Conservation (phyloP, 1,284 basidiomycete species). For the Gymnopus androsaceus region DNA sequence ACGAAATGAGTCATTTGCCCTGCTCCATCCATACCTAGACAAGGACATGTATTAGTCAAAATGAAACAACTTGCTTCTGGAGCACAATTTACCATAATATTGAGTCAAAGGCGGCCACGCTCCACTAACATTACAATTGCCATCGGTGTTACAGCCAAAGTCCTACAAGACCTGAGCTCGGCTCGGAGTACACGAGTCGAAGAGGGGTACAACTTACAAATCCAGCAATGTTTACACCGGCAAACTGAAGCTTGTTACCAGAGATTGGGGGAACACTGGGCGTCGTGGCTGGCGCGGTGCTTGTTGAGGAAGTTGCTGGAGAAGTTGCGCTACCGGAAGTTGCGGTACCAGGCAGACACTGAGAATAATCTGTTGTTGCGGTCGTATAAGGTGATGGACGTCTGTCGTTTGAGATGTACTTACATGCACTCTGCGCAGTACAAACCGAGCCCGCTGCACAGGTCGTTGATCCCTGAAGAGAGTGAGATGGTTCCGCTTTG, state of each 20-base stretch:
- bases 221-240: conserved; percentile 46
- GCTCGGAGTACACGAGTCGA: no score
- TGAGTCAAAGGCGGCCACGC: conserved; percentile 47
- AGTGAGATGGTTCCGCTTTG: no score
- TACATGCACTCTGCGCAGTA: conserved; percentile 32
- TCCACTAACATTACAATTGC: conserved; percentile 39
- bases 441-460: conserved; percentile 40
- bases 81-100: conserved; percentile 41
- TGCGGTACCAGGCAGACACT: no score
- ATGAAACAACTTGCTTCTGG: neutral
- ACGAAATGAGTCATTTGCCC: conserved; percentile 62
- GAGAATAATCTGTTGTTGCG: conserved; percentile 24
- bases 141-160: conserved; percentile 47
- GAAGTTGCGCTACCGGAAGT: no score
- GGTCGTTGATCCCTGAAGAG: conserved; percentile 34
- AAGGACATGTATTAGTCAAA: neutral
- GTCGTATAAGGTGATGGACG: neutral
- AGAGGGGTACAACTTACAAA: conserved; percentile 24
- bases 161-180: conserved; percentile 24
- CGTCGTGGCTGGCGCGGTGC: neutral
- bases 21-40: conserved; percentile 39
- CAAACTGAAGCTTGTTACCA: conserved; percentile 6
- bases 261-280: conserved; percentile 12
- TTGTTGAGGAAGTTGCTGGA: no score
- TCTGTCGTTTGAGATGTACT: neutral